These are phyloP conservation scores for Penicillium hordei DNA, from an alignment of 2,329 filamentous ascomycete genomes.

Conservation along the genomic window DNA sequence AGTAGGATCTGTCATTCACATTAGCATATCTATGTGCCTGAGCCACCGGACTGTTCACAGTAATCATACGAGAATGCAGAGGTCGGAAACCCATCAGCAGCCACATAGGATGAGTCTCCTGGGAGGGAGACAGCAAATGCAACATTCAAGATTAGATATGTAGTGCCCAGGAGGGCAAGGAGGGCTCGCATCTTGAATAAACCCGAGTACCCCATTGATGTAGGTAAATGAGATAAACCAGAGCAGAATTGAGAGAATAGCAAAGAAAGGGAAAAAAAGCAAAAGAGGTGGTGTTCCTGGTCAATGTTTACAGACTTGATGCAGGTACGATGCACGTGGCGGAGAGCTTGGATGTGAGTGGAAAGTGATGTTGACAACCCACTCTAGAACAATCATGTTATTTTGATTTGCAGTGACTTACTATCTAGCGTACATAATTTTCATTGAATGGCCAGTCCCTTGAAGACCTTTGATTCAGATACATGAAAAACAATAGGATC, in stretches of 20 bases:
- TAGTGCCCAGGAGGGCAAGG: slow-evolving; percentile 1
- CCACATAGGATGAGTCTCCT: slow-evolving; percentile 26
- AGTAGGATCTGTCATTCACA: slow-evolving; percentile 34
- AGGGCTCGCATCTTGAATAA: slow-evolving; percentile 12
- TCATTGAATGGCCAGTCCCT: neutral
- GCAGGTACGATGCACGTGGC: slow-evolving; percentile 4
- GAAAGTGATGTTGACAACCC: neutral
- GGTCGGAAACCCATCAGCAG: slow-evolving; percentile 51
- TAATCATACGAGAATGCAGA: slow-evolving; percentile 46
- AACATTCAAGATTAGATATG: neutral
- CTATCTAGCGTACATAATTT: neutral
- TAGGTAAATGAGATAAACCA: neutral
- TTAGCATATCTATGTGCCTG: slow-evolving; percentile 2
- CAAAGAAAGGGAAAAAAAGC: neutral
- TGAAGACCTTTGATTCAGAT: neutral
- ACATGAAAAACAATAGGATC: neutral
- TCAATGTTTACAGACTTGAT: neutral
- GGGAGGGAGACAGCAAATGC: slow-evolving; percentile 19
- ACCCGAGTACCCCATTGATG: neutral
- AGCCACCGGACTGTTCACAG: neutral
- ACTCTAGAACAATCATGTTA: neutral
- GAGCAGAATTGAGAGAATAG: neutral
- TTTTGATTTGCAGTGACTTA: neutral
- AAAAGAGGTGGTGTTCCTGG: neutral
- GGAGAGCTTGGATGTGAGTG: neutral